Percentiles rank a stretch among this genome's conserved stretches.
Evolutionary conservation across 2,329 filamentous ascomycete species (phyloP).

Genomic region (Sphaerostilbella broomeana): DNA sequence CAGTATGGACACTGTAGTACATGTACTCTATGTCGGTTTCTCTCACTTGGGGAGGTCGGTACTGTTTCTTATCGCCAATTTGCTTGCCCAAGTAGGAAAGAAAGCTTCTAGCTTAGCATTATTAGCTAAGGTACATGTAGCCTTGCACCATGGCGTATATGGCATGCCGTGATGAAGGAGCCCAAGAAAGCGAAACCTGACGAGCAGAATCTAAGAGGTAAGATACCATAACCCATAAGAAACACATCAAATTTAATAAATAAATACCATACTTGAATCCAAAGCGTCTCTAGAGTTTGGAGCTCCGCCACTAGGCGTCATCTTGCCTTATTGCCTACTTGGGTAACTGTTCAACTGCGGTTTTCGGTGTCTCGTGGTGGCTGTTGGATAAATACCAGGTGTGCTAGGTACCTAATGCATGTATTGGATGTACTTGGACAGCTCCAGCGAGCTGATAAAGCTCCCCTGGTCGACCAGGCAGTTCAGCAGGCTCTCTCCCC

Average conservation of each 20-base stretch:
- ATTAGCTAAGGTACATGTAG: no score
- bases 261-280: not conserved
- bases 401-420: no score
- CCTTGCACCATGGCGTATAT: conserved; percentile 1
- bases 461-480: conserved; percentile 3
- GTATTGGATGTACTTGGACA: no score
- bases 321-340: not conserved
- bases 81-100: conserved; percentile 11
- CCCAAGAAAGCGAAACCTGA: not conserved
- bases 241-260: not conserved
- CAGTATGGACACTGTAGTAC: conserved; percentile 4
- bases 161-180: conserved; percentile 6
- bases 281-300: not conserved
- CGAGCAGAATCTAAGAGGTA: not conserved
- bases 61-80: conserved; percentile 5
- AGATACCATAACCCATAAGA: no score
- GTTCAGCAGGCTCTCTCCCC: not conserved
- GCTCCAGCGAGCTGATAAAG: conserved; percentile 11
- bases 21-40: conserved; percentile 2
- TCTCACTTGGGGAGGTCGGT: not conserved
- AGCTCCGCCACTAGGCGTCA: conserved; percentile 5
- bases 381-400: no score
- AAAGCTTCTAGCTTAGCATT: conserved; percentile 6
- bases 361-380: not conserved
- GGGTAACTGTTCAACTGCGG: not conserved